These are phyloP conservation scores for Kernera saxatilis DNA, from an alignment of 345 rosid genomes.

Conservation along the genomic window DNA sequence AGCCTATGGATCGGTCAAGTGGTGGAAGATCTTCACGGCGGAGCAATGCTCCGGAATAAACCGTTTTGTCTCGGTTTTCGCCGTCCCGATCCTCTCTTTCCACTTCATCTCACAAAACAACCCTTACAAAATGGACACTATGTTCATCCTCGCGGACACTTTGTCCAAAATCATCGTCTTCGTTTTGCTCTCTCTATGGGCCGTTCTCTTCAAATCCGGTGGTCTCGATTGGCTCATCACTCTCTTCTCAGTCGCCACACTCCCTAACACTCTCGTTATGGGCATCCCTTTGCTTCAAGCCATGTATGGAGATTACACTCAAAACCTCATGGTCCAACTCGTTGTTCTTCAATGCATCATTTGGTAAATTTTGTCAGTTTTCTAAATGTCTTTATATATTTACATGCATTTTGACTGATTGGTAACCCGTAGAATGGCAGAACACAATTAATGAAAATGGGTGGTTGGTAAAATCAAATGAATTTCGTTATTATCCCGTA, in stretches of 20 bases:
- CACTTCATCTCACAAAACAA: constrained; percentile 58
- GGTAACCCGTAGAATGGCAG: neutral
- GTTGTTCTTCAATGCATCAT: constrained; percentile 48
- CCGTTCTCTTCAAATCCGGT: constrained; percentile 29
- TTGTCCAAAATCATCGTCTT: constrained; percentile 43
- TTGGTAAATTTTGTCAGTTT: constrained; percentile 53
- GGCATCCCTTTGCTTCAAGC: constrained; percentile 53
- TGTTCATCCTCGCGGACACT: constrained; percentile 46
- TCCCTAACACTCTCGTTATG: constrained; percentile 55
- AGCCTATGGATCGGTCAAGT: constrained; percentile 91
- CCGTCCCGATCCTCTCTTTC: constrained; percentile 93
- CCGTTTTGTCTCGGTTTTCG: constrained; percentile 95
- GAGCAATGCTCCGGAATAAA: constrained; percentile 98
- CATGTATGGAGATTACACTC: constrained; percentile 51
- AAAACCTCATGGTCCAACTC: constrained; percentile 45
- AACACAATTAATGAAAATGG: neutral
- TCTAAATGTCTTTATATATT: constrained; percentile 27
- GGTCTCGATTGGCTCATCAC: constrained; percentile 52
- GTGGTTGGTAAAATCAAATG: neutral
- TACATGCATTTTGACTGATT: neutral
- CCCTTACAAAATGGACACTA: constrained; percentile 44
- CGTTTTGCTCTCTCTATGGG: constrained; percentile 36
- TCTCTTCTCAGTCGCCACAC: constrained; percentile 42
- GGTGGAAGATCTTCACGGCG: constrained; percentile 95
- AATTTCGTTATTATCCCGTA: neutral